Base-by-base conservation (phyloP, 805 yeast species). In the Ogataea salicorniae region DNA sequence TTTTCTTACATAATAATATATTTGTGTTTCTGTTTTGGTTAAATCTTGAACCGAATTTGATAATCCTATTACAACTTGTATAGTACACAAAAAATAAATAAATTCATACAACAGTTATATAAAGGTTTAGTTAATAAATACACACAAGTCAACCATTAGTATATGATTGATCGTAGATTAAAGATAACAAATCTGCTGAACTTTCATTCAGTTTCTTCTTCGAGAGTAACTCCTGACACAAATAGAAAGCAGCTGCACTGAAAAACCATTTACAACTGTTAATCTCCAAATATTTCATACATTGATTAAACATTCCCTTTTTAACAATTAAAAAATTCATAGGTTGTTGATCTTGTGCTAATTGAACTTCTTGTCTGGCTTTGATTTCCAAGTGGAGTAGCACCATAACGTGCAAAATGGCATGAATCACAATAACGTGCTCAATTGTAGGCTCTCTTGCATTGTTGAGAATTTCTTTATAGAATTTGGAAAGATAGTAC, bases 191-290 rank as follows among this genome's bases (percentile, higher is more conserved):
- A 39, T 55, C 57, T 15, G 51, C 45, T 11, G 51, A 34, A 46
- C 49, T 48, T 17, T 34, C 33, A 29, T 29, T 6, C 23, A 22
- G 20, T 16, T 39, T 31, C 15, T 45, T 40, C 42, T 49, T 51
- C 7, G 51, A 44, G 29, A 57, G 18, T 15, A 60, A 40, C n/a
- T 55, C 57, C 34, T 49, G 48, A 35, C 58, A 60, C 15, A 60
- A 46, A 40, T 59, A 55, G 37, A 51, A 60, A 2, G 65, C 54
- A 3, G 67, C 62, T 8, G 63, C 65, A 37, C 66, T 59, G 38
- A 59, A 57, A 54, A 65, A 64, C 69, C 69, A 64, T 40, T 53
- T 55, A 15, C 41, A 34, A 16, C 54, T 49, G 41, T 57, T 54
- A n/a, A 22, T 29, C 31, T 59, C 50, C 41, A 61, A 39, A 33